These are phyloP conservation scores for Saccharomycopsis sp. DNA, from an alignment of 805 yeast species.

Conservation along the genomic window DNA sequence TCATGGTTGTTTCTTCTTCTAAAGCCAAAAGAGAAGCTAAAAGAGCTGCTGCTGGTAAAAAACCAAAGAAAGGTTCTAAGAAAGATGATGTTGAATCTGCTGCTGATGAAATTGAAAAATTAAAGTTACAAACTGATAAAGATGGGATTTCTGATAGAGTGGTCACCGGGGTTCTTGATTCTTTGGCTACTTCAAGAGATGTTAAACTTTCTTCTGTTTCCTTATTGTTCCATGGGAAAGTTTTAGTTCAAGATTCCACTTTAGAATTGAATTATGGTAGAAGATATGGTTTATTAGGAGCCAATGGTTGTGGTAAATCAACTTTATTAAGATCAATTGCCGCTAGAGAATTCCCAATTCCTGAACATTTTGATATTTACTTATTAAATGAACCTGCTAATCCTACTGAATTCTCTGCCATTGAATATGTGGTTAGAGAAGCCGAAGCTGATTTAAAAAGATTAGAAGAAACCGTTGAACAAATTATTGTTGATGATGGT, in stretches of 20 bases:
- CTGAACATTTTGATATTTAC: conserved; percentile 84
- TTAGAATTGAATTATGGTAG: conserved; percentile 95
- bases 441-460: conserved; percentile 89
- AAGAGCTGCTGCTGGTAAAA: conserved; percentile 75
- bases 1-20: conserved; percentile 57
- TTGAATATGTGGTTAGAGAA: conserved; percentile 94
- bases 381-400: conserved; percentile 96
- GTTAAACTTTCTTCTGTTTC: conserved; percentile 84
- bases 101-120: conserved; percentile 68
- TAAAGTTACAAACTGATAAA: conserved; percentile 88
- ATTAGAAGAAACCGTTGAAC: conserved; percentile 86
- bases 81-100: conserved; percentile 46
- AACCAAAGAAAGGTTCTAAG: conserved; percentile 45
- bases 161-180: conserved; percentile 91
- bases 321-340: conserved; percentile 90
- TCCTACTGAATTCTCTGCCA: conserved; percentile 82
- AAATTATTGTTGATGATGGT: conserved; percentile 79
- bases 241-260: conserved; percentile 81
- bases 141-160: conserved; percentile 96
- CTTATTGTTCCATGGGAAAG: conserved; percentile 94
- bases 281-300: conserved; percentile 95
- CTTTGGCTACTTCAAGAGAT: conserved; percentile 87
- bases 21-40: conserved; percentile 98
- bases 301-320: conserved; percentile 98
- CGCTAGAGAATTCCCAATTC: conserved; percentile 92